Percentiles rank a stretch among this genome's conserved stretches.
phyloP scores from a whole-genome alignment of 805 yeast species.

The Ogataea glucozyma region DNA sequence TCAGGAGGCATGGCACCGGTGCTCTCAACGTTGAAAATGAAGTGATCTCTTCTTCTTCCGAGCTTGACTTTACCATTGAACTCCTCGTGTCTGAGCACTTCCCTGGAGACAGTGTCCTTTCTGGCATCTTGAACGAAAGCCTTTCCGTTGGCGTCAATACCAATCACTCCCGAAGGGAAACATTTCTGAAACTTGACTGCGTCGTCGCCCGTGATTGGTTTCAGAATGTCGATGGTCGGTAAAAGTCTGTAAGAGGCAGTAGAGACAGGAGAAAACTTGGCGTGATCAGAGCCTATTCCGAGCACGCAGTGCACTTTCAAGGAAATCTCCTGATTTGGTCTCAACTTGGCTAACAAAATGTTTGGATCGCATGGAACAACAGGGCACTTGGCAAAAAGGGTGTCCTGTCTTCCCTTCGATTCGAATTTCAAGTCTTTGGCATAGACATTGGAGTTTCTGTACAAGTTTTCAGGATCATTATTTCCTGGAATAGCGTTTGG shows the following conservation, averaged over 20 bases:
- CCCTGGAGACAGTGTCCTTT: slow-evolving; percentile 95
- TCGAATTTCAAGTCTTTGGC: slow-evolving; percentile 87
- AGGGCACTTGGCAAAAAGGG: slow-evolving; percentile 63
- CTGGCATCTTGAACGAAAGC: slow-evolving; percentile 89
- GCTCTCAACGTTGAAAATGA: slow-evolving; percentile 90
- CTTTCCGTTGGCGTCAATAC: slow-evolving; percentile 59
- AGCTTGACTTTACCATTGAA: slow-evolving; percentile 85
- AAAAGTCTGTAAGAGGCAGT: slow-evolving; percentile 94
- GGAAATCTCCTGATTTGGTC: slow-evolving; percentile 96
- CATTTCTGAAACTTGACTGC: slow-evolving; percentile 84
- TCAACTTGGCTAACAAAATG: slow-evolving; percentile 83
- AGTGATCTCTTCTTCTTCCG: slow-evolving; percentile 90
- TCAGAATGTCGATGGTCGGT: slow-evolving; percentile 78
- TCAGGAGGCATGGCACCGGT: slow-evolving; percentile 98
- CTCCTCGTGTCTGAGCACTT: slow-evolving; percentile 90
- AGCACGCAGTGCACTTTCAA: slow-evolving; percentile 86
- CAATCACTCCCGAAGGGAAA: slow-evolving; percentile 93
- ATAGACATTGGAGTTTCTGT: slow-evolving; percentile 82
- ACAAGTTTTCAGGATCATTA: slow-evolving; percentile 80
- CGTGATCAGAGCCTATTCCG: slow-evolving; percentile 94
- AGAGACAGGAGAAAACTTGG: slow-evolving; percentile 95
- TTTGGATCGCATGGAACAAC: slow-evolving; percentile 85
- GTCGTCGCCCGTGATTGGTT: slow-evolving; percentile 72
- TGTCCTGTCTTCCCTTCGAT: slow-evolving; percentile 87
- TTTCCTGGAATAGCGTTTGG: slow-evolving; percentile 77